A percentile compares a stretch with the other conserved stretches of the same genome.
Evolutionary conservation across 805 yeast species (phyloP).

Genomic region (Naumovozyma dairenensis): DNA sequence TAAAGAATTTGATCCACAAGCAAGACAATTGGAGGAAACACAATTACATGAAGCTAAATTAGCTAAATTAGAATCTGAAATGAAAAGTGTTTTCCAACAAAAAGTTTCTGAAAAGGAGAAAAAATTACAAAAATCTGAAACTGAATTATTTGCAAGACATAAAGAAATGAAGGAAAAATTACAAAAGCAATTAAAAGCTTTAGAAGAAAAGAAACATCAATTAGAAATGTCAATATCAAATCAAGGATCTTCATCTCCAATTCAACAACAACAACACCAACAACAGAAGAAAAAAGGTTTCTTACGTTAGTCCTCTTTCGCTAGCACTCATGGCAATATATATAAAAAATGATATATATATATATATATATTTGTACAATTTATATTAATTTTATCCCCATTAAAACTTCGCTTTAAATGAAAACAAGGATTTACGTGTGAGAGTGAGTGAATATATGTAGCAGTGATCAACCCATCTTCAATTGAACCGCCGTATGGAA

Average conservation of each 20-base stretch:
- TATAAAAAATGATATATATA: too few relatives aligned
- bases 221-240: constrained; percentile 41
- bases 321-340: too few relatives aligned
- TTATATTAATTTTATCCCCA: too few relatives aligned
- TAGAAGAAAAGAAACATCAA: constrained; percentile 83
- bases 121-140: constrained; percentile 92
- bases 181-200: constrained; percentile 73
- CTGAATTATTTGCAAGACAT: constrained; percentile 89
- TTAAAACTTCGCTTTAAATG: too few relatives aligned
- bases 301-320: constrained; percentile 40
- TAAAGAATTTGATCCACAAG: constrained; percentile 85
- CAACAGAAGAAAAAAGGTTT: constrained; percentile 77
- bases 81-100: constrained; percentile 93
- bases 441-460: too few relatives aligned
- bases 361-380: too few relatives aligned
- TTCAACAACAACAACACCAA: constrained; percentile 51
- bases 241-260: constrained; percentile 33
- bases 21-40: constrained; percentile 89
- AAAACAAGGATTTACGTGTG: too few relatives aligned
- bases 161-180: constrained; percentile 95
- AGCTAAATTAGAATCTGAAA: constrained; percentile 89
- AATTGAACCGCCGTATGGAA: too few relatives aligned
- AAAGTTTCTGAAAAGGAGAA: constrained; percentile 95
- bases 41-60: constrained; percentile 87
- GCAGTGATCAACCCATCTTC: too few relatives aligned